Base-by-base conservation (phyloP, 2,329 filamentous ascomycete genomes). In the Alternaria hordeiaustralica region DNA sequence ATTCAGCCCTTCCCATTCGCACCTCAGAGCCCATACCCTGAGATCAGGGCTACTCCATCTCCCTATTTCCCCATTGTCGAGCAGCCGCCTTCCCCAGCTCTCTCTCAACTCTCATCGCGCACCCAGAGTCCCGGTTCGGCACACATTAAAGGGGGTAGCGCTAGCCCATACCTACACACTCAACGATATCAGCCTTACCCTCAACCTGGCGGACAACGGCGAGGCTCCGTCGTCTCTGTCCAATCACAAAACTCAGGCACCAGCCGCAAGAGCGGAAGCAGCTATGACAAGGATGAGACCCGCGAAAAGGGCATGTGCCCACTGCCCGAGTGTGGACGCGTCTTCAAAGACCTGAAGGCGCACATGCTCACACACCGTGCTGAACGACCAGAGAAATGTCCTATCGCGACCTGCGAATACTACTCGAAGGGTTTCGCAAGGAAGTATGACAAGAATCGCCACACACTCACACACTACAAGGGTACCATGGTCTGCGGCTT, bases 401-500 rank as follows among this genome's bases (percentile, higher is more conserved):
- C 94, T 1, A 97, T 97, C 71, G 86, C 91, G 61, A 96, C 90
- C 0, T 97, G 94, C 84, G 93, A 97, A 75, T 97, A 97, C 81
- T 91, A 97, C 83, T 84, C 87, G 75, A 97, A 97, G 82, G 94
- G 94, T 5, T 97, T 97, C 76, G 94, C 94, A 11, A 87, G 94
- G 72, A 97, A 97, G 82, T 97, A 97, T 78, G 94, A 97, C 84
- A 97, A 97, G 86, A 97, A 97, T 82, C 86, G 94, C 47, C 94
- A 97, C 80, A 97, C 94, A 6, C 82, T 97, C 66, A 97, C 94
- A 6, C 94, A 97, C 80, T 97, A 97, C 87, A 97, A 97, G 83
- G 94, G 94, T 44, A 97, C 92, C 53, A 97, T 97, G 94, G 93
- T 97, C 23, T 97, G 94, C 77, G 94, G 93, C 28, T 97, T 97